Conservation (phyloP, 441 rosid species). For the Gossypium aridum region DNA sequence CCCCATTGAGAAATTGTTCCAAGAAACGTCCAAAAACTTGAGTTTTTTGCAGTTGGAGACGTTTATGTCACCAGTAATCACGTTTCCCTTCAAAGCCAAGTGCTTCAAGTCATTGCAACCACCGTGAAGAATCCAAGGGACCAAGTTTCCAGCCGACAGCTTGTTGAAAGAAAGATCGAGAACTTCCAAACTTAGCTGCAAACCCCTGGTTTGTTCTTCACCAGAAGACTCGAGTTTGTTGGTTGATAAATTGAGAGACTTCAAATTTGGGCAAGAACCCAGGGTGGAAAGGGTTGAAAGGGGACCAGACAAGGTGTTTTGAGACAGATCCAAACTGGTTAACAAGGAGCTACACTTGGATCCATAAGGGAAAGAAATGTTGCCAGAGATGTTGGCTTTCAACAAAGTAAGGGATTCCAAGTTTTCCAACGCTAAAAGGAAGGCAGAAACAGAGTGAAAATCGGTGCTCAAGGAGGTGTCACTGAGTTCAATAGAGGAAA, state of each 20-base stretch:
- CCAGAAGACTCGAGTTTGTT: constrained; percentile 42
- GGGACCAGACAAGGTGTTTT: constrained; percentile 54
- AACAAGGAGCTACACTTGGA: constrained; percentile 59
- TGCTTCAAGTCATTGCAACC: constrained; percentile 52
- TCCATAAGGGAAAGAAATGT: constrained; percentile 40
- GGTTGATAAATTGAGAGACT: constrained; percentile 52
- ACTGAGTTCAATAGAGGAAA: constrained; percentile 56
- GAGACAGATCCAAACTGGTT: constrained; percentile 65
- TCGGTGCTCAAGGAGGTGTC: constrained; percentile 33
- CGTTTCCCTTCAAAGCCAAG: constrained; percentile 56
- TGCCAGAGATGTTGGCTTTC: constrained; percentile 49
- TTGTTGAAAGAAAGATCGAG: constrained; percentile 71
- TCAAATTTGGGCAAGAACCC: constrained; percentile 46
- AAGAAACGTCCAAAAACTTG: constrained; percentile 57
- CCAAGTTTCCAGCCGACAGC: constrained; percentile 43
- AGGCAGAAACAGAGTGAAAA: constrained; percentile 47
- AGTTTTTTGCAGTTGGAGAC: constrained; percentile 52
- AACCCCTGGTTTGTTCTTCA: constrained; percentile 32
- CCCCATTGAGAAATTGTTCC: constrained; percentile 53
- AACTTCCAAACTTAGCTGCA: constrained; percentile 45
- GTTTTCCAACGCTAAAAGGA: constrained; percentile 41
- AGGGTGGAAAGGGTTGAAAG: constrained; percentile 36
- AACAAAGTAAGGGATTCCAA: constrained; percentile 50
- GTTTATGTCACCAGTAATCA: constrained; percentile 50
- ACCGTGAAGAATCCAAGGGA: constrained; percentile 46